Conservation (phyloP, 164 flowering plant genomes). For the Saururus chinensis region DNA sequence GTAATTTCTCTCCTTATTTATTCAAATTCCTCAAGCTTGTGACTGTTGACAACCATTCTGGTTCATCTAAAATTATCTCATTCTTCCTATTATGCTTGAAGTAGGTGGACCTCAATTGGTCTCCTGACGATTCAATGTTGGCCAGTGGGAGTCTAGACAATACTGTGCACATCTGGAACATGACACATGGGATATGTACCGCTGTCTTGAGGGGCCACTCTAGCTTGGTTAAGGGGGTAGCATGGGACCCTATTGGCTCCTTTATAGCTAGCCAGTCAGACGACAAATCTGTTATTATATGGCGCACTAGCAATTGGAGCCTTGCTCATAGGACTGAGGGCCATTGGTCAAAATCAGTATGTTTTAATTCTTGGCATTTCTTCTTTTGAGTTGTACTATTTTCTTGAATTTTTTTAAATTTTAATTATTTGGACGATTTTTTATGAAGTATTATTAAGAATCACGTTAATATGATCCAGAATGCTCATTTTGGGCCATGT, state of each 20-base stretch:
- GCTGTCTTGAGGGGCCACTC: slow-evolving; percentile 98
- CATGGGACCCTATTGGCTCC: slow-evolving; percentile 99
- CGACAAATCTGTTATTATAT: slow-evolving; percentile 95
- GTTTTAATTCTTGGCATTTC: slow-evolving; percentile 7
- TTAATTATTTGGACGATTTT: too few species aligned
- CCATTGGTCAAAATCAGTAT: slow-evolving; percentile 98
- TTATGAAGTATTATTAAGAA: too few species aligned
- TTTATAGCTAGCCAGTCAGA: slow-evolving; percentile 99
- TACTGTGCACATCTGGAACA: slow-evolving; percentile 93
- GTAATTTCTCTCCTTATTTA: slow-evolving; percentile 28
- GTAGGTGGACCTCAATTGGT: slow-evolving; percentile 99
- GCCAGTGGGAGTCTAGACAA: slow-evolving; percentile 98
- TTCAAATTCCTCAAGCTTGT: neutral
- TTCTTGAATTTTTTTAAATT: too few species aligned
- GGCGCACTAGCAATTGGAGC: slow-evolving; percentile 99
- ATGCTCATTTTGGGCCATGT: too few species aligned
- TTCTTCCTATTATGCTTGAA: slow-evolving; percentile 50
- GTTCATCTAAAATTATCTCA: neutral
- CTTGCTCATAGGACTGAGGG: slow-evolving; percentile 96
- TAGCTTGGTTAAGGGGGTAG: slow-evolving; percentile 96
- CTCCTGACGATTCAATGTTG: slow-evolving; percentile 91
- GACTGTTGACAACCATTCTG: neutral
- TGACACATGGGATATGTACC: slow-evolving; percentile 87
- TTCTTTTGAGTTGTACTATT: neutral
- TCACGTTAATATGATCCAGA: too few species aligned